Conservation (phyloP, 495 filamentous ascomycete species). For the Oidiodendron maius region DNA sequence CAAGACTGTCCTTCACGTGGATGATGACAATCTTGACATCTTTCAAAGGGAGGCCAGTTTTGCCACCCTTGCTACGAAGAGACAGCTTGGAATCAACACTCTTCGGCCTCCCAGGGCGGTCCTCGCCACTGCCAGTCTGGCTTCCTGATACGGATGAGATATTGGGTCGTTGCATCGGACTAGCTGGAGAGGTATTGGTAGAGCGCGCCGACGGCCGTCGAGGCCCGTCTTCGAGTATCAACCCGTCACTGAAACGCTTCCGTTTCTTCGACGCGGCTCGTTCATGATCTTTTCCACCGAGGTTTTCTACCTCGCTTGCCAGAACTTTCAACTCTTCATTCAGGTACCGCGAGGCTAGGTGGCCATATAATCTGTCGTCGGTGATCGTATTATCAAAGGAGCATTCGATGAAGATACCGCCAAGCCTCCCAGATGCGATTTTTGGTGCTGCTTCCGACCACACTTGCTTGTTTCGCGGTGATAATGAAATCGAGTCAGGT, state of each 20-base stretch:
- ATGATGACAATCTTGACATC: slow-evolving; percentile 68
- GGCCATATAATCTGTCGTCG: slow-evolving; percentile 76
- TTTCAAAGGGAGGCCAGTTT: slow-evolving; percentile 23
- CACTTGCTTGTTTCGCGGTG: slow-evolving; percentile 69
- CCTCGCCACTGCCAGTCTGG: neutral
- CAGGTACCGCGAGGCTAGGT: slow-evolving; percentile 77
- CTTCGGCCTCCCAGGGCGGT: neutral
- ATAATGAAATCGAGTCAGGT: slow-evolving; percentile 76
- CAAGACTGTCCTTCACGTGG: slow-evolving; percentile 71
- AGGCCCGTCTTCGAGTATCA: neutral
- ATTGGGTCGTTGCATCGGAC: neutral
- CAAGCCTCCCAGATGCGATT: slow-evolving; percentile 59
- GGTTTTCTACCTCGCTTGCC: slow-evolving; percentile 54
- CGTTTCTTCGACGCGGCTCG: slow-evolving; percentile 17
- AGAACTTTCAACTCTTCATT: slow-evolving; percentile 68
- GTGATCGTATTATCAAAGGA: slow-evolving; percentile 75
- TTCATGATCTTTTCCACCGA: slow-evolving; percentile 3
- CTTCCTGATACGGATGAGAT: neutral
- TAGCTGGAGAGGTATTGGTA: neutral
- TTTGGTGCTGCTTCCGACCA: slow-evolving; percentile 86
- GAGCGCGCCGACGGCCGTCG: neutral
- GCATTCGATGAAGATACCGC: slow-evolving; percentile 90
- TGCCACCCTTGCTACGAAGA: slow-evolving; percentile 21
- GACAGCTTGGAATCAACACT: neutral
- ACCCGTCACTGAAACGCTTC: neutral